These are phyloP conservation scores for Tilletia horrida DNA, from an alignment of 1,284 basidiomycete genomes.

Conservation along the genomic window DNA sequence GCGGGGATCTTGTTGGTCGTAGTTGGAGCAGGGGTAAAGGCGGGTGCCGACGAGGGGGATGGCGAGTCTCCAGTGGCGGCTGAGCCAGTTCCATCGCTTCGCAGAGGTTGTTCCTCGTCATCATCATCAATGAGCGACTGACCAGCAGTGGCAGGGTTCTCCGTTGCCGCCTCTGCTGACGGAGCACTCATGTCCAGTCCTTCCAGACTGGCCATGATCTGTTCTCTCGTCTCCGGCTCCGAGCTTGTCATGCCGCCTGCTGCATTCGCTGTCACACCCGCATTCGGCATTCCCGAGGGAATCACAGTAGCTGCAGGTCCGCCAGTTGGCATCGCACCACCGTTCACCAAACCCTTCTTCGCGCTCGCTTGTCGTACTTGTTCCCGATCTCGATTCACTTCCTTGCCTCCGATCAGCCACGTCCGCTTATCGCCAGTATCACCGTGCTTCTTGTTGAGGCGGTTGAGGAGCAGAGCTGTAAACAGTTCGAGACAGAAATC, in stretches of 20 bases:
- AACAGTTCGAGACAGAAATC: background rate
- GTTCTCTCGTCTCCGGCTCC: constrained; percentile 52
- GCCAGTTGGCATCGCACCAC: constrained; percentile 46
- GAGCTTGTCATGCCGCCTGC: constrained; percentile 19
- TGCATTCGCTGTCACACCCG: constrained; percentile 33
- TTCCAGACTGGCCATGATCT: constrained; percentile 72
- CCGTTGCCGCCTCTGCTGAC: background rate
- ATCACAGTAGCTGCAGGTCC: constrained; percentile 36
- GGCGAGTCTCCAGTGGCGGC: constrained; percentile 26
- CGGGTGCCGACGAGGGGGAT: constrained; percentile 58
- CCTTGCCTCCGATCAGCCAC: constrained; percentile 91
- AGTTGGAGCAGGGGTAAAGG: constrained; percentile 61
- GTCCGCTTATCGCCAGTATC: constrained; percentile 78
- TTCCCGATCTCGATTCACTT: constrained; percentile 74
- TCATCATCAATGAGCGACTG: constrained; percentile 20
- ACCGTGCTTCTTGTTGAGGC: constrained; percentile 80
- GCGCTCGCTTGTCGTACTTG: constrained; percentile 62
- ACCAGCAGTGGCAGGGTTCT: background rate
- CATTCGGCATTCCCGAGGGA: constrained; percentile 31
- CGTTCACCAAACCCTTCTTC: constrained; percentile 52
- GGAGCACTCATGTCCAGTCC: constrained; percentile 71
- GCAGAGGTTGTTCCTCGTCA: constrained; percentile 7
- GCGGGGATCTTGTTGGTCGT: constrained; percentile 16
- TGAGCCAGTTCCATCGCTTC: background rate
- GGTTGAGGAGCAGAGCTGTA: constrained; percentile 65